Base-by-base conservation (phyloP, 78 protist species). In the Speleostelium caveatum region DNA sequence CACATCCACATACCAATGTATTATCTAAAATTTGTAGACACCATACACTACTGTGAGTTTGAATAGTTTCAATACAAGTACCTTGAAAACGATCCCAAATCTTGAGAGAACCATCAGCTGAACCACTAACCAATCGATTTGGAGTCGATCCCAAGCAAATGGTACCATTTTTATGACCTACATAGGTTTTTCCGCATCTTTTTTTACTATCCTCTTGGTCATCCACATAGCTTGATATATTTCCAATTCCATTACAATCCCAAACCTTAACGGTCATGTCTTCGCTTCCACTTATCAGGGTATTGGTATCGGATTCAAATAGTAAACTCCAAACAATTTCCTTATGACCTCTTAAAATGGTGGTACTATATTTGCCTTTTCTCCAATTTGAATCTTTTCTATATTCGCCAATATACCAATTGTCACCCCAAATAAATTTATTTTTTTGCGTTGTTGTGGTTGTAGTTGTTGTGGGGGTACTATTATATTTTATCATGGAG, bases 181-280 rank as follows among this genome's bases (percentile, higher is more conserved):
- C 26, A 1, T 69, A 56, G 0, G 91, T 83, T 24, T 60, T 67
- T 0, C 19, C 41, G 59, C 91, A 83, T 33, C 91, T 61, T 32
- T 45, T 83, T 36, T 83, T 83, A 35, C 91, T 83, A 49, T 83
- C 91, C 14, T 83, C 91, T 1, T 30, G 8, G 21, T 83, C 91
- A 59, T 83, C 91, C 17, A 42, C 17, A 8, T n/a, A 51, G 16
- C n/a, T n/a, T 19, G 36, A 51, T 16, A 38, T 42, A 6, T 26
- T 63, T 3, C 91, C 91, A 3, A 83, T 69, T 6, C 79, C 72
- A 39, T 69, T 65, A 30, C 91, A 83, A 45, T 83, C 79, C 91
- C 91, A 83, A 1, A 69, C 91, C 28, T 83, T 83, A 26, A 83
- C 91, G 0, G 91, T 83, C 91, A 83, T 83, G 32, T 83, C 91